Evolutionary conservation across 1,284 basidiomycete species (phyloP).

Genomic region (Trametes sp.): DNA sequence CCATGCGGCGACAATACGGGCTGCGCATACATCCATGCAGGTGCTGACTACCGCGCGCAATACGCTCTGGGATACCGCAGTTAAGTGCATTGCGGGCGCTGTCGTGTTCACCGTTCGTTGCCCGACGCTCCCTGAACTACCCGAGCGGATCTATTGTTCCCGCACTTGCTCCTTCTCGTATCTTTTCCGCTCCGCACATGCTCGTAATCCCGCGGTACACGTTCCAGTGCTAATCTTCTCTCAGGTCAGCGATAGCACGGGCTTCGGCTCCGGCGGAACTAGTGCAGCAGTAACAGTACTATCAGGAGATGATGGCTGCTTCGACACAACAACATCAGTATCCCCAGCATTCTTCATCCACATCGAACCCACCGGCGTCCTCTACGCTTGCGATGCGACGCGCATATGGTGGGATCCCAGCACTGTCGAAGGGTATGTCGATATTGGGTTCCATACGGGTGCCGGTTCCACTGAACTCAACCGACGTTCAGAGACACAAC

Average conservation of each 20-base stretch:
- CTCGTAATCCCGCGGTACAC: neutral
- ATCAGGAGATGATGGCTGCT: constrained; percentile 64
- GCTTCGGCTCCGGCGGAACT: constrained; percentile 79
- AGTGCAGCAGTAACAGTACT: constrained; percentile 66
- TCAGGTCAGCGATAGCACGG: constrained; percentile 73
- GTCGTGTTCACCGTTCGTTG: neutral
- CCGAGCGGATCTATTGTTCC: neutral
- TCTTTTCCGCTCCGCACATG: neutral
- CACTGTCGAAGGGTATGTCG: constrained; percentile 60
- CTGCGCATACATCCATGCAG: neutral
- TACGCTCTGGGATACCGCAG: too few relatives aligned
- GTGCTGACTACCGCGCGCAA: too few relatives aligned
- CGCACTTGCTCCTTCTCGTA: neutral
- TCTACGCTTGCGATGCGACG: constrained; percentile 66
- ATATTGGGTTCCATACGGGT: constrained; percentile 25
- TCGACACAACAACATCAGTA: constrained; percentile 56
- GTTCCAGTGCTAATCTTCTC: constrained; percentile 8
- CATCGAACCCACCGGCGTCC: constrained; percentile 63
- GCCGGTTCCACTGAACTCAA: neutral
- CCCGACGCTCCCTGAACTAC: neutral
- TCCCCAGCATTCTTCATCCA: constrained; percentile 64
- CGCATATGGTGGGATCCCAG: constrained; percentile 69
- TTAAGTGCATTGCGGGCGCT: neutral
- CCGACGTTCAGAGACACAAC: constrained; percentile 52
- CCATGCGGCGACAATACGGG: neutral